Conservation (phyloP, 768 basidiomycete species). For the Phylloporus sp. region DNA sequence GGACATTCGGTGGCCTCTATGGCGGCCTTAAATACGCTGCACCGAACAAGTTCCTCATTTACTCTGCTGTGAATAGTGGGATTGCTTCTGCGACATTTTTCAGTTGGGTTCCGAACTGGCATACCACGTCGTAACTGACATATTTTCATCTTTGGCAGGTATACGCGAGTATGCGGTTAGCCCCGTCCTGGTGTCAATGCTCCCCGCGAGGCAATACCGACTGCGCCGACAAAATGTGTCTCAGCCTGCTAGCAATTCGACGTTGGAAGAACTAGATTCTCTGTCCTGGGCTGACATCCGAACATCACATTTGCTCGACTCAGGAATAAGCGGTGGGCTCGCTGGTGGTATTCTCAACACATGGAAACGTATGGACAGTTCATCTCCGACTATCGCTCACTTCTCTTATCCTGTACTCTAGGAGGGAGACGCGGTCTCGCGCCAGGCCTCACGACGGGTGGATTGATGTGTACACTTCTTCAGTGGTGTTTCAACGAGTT, state of each 20-base stretch:
- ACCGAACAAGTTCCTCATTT: constrained; percentile 46
- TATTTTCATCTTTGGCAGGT: constrained; percentile 38
- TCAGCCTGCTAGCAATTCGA: constrained; percentile 22
- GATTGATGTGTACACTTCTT: constrained; percentile 52
- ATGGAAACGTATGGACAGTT: constrained; percentile 47
- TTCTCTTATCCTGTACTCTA: constrained; percentile 28
- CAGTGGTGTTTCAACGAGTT: constrained; percentile 73
- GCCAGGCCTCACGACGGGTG: constrained; percentile 59
- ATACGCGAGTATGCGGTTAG: constrained; percentile 73
- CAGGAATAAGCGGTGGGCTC: constrained; percentile 65
- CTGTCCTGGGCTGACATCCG: constrained; percentile 54
- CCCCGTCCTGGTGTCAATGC: constrained; percentile 49
- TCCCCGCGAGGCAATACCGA: constrained; percentile 47
- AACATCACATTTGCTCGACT: constrained; percentile 61
- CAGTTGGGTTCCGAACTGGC: constrained; percentile 42
- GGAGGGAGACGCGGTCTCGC: constrained; percentile 57
- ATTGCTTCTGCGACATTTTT: constrained; percentile 76
- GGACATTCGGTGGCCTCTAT: constrained; percentile 40
- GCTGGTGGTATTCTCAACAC: constrained; percentile 58
- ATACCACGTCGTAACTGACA: neutral
- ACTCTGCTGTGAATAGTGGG: constrained; percentile 69
- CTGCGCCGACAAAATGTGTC: constrained; percentile 33
- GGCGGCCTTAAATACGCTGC: constrained; percentile 47
- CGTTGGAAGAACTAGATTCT: constrained; percentile 1
- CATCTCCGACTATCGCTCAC: neutral